These are phyloP conservation scores for Cladosporium phlei DNA, from an alignment of 2,329 filamentous ascomycete species.

Conservation along the genomic window DNA sequence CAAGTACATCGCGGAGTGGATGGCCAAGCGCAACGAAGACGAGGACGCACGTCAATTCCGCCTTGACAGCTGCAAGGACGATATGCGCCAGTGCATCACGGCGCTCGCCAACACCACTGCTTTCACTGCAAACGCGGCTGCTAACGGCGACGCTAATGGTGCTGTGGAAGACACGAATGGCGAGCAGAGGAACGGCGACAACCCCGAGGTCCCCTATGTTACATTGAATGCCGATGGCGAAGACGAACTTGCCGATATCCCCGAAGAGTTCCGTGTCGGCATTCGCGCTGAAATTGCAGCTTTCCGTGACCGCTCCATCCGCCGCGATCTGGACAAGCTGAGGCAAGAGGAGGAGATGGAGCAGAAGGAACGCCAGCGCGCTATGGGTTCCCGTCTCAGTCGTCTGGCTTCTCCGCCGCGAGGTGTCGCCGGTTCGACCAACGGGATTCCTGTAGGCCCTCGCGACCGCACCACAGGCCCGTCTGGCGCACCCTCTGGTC, in stretches of 20 bases:
- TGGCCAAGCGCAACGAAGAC: slow-evolving; percentile 58
- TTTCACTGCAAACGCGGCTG: slow-evolving; percentile 26
- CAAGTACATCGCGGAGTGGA: slow-evolving; percentile 80
- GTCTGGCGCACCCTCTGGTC: slow-evolving; percentile 70
- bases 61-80: slow-evolving; percentile 63
- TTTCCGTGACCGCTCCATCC: slow-evolving; percentile 86
- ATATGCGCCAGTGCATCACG: slow-evolving; percentile 63
- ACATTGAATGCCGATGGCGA: slow-evolving; percentile 67
- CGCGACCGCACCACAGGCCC: slow-evolving; percentile 41
- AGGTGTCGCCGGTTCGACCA: slow-evolving; percentile 51
- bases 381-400: slow-evolving; percentile 56
- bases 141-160: slow-evolving; percentile 35
- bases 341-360: slow-evolving; percentile 90
- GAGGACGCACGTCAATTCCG: slow-evolving; percentile 59
- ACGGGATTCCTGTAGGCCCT: slow-evolving; percentile 72
- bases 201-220: slow-evolving; percentile 84
- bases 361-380: slow-evolving; percentile 72
- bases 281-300: slow-evolving; percentile 91
- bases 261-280: slow-evolving; percentile 90
- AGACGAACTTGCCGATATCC: slow-evolving; percentile 92
- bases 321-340: slow-evolving; percentile 81
- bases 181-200: slow-evolving; percentile 56
- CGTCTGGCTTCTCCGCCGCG: slow-evolving; percentile 70
- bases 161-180: slow-evolving; percentile 23
- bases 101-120: slow-evolving; percentile 65